Percentiles rank a stretch among this genome's conserved stretches.
These are phyloP conservation scores for Petunia hybrid DNA, from an alignment of 305 asterid species.

Conservation along the genomic window DNA sequence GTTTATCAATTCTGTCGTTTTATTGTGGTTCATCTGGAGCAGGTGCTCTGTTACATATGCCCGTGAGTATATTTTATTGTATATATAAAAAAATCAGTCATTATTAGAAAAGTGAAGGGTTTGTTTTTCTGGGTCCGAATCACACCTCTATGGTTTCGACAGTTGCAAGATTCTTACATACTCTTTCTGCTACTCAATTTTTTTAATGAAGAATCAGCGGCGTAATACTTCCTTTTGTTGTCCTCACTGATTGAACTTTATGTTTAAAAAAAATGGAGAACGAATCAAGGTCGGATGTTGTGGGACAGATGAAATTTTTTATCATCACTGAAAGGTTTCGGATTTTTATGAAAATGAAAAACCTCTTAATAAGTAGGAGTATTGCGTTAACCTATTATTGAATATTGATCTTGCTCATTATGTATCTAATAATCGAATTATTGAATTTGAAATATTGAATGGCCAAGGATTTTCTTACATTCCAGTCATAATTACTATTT, in stretches of 20 bases:
- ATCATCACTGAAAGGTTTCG: too few species aligned
- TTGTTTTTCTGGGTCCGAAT: not conserved
- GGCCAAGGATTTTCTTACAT: not conserved
- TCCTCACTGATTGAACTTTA: not conserved
- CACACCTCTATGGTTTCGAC: not conserved
- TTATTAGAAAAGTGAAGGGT: slow-evolving; percentile 1
- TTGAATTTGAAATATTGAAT: not conserved
- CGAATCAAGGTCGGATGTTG: not conserved
- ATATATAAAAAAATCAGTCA: not conserved
- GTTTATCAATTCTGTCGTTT: too few species aligned
- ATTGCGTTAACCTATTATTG: too few species aligned
- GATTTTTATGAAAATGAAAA: too few species aligned
- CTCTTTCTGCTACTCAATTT: not conserved
- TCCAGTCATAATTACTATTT: too few species aligned
- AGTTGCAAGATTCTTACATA: slow-evolving; percentile 19
- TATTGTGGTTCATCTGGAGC: too few species aligned
- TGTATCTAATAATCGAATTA: too few species aligned
- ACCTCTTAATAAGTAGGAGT: too few species aligned
- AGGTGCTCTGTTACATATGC: too few species aligned
- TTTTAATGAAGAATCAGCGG: not conserved
- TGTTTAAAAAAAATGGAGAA: not conserved
- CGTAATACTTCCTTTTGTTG: not conserved
- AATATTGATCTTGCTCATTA: too few species aligned
- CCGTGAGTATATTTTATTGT: too few species aligned
- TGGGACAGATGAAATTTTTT: too few species aligned